phyloP scores from a whole-genome alignment of 2,329 filamentous ascomycete genomes.

The Hypoxylon sp. region DNA sequence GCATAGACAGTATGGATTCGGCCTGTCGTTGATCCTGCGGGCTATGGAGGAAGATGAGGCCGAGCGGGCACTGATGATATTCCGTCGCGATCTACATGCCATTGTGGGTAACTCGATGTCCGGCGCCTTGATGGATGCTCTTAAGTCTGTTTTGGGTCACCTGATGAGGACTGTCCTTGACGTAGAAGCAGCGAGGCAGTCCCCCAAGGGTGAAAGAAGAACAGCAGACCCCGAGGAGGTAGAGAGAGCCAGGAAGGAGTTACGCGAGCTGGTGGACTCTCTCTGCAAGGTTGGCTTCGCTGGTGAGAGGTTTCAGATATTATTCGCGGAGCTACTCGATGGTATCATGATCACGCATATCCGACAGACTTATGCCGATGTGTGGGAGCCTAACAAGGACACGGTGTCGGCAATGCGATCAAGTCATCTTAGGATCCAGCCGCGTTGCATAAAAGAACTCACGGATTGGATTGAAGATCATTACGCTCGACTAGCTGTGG shows the following conservation, averaged over 20 bases:
- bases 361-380: constrained; percentile 69
- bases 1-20: constrained; percentile 67
- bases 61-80: constrained; percentile 59
- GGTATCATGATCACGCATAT: constrained; percentile 73
- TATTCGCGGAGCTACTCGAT: constrained; percentile 79
- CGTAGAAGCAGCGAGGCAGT: constrained; percentile 38
- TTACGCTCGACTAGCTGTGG: constrained; percentile 72
- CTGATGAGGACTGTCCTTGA: constrained; percentile 65
- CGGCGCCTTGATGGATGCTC: constrained; percentile 62
- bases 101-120: constrained; percentile 73
- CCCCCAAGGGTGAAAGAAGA: constrained; percentile 23
- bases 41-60: constrained; percentile 57
- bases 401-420: constrained; percentile 38
- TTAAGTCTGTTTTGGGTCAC: constrained; percentile 66
- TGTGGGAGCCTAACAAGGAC: constrained; percentile 63
- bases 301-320: constrained; percentile 75
- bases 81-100: constrained; percentile 72
- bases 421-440: constrained; percentile 54
- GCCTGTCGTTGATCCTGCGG: constrained; percentile 63
- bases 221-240: constrained; percentile 47
- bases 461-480: constrained; percentile 75
- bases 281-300: constrained; percentile 75
- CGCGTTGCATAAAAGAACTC: constrained; percentile 69
- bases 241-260: constrained; percentile 59
- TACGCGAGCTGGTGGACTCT: constrained; percentile 68